Evolutionary conservation across 192 early-diverging fungal species (phyloP).

Genomic region (Backusella westeae): DNA sequence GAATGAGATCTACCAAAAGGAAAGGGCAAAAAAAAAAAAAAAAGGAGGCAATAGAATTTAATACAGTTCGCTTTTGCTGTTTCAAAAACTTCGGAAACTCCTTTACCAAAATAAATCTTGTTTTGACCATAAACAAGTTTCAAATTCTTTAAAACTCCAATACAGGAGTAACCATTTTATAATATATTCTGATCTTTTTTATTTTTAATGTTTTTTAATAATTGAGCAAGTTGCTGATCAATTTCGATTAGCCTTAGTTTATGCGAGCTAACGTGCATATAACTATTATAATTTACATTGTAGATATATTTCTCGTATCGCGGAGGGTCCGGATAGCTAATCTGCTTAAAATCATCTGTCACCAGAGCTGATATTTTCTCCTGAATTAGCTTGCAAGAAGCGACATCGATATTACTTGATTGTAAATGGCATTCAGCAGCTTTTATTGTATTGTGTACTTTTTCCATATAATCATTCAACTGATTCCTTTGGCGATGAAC

Average conservation of each 20-base stretch:
- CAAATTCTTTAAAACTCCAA: neutral
- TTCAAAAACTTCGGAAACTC: conserved; percentile 4
- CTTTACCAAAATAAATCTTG: neutral
- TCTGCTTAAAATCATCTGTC: neutral
- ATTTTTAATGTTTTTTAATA: neutral
- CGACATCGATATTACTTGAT: neutral
- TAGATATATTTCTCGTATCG: neutral
- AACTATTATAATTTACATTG: neutral
- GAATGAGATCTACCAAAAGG: neutral
- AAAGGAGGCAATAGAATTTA: conserved; percentile 3
- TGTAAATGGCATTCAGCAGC: neutral
- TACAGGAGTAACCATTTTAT: neutral
- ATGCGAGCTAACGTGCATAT: neutral
- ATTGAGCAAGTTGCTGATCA: neutral
- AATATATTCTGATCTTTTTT: neutral
- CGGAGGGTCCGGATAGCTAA: neutral
- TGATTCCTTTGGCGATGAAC: neutral
- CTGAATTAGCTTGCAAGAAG: neutral
- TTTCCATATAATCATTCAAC: neutral
- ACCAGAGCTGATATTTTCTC: neutral
- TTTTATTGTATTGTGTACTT: neutral
- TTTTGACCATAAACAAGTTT: neutral
- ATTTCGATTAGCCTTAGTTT: neutral
- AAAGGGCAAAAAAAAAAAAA: conserved; percentile 2
- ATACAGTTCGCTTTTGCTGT: conserved; percentile 1